Conservation (phyloP, 1,284 basidiomycete species). For the Phellopilus nigrolimitatus region DNA sequence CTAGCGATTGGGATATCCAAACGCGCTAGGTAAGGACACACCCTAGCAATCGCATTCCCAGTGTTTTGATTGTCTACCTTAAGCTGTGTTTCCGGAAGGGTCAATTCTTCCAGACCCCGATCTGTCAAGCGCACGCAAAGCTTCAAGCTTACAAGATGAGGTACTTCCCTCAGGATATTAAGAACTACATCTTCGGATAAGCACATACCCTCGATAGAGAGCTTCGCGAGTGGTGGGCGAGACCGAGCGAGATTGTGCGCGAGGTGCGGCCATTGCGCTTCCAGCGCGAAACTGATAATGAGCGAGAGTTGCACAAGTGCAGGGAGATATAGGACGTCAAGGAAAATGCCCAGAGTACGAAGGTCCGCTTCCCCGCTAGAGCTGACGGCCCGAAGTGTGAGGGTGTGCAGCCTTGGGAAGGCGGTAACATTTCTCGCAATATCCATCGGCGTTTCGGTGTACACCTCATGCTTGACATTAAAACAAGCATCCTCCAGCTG, state of each 20-base stretch:
- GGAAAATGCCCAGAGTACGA: neutral
- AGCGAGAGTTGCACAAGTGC: neutral
- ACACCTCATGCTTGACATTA: neutral
- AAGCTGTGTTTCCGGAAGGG: neutral
- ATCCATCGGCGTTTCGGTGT: neutral
- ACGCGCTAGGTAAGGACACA: neutral
- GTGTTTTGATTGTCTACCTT: neutral
- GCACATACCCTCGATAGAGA: neutral
- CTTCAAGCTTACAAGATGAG: neutral
- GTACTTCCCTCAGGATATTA: neutral
- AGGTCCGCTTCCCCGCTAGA: neutral
- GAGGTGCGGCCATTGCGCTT: neutral
- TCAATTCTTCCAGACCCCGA: neutral
- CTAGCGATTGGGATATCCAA: slow-evolving; percentile 4
- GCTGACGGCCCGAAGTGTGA: slow-evolving; percentile 1
- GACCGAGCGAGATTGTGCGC: neutral
- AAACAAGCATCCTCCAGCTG: slow-evolving; percentile 3
- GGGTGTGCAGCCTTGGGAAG: neutral
- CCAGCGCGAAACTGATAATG: neutral
- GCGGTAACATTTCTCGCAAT: neutral
- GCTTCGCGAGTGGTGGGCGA: neutral
- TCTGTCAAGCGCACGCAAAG: slow-evolving; percentile 1
- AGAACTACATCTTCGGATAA: neutral
- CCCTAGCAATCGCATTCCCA: neutral
- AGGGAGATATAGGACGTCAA: neutral